Conservation (phyloP, 139 green algal genomes). For the Chlamydomonas sphaeroides region DNA sequence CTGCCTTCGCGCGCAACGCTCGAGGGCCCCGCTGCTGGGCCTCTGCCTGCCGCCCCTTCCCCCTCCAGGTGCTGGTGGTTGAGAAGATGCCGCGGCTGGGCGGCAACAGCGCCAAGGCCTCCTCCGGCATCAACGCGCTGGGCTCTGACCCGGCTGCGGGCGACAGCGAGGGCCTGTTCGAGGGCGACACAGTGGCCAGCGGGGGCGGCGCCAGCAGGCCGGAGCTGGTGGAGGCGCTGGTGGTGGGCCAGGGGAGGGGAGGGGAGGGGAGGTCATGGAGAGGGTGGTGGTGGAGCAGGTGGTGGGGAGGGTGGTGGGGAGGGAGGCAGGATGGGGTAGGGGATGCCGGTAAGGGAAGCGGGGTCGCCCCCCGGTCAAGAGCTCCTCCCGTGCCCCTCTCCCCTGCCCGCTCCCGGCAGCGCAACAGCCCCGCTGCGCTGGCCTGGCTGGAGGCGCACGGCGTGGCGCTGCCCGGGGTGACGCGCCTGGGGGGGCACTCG, state of each 20-base stretch:
- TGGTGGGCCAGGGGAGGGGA: constrained; percentile 47
- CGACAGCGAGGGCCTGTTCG: constrained; percentile 47
- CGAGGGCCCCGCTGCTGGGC: background rate
- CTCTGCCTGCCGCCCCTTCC: no score
- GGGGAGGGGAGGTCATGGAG: background rate
- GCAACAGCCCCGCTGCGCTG: constrained; percentile 49
- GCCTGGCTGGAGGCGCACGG: constrained; percentile 57
- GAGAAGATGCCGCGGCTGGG: constrained; percentile 75
- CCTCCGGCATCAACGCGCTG: constrained; percentile 80
- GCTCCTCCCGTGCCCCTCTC: background rate
- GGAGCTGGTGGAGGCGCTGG: constrained; percentile 65
- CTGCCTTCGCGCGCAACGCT: no score
- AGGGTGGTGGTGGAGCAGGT: background rate
- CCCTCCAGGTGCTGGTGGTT: constrained; percentile 75
- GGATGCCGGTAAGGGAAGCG: no score
- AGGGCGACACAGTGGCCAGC: constrained; percentile 57
- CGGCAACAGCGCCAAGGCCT: constrained; percentile 81
- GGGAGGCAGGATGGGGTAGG: background rate
- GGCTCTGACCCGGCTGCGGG: constrained; percentile 7
- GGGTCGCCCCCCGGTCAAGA: no score
- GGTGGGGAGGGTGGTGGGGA: background rate
- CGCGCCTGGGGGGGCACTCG: constrained; percentile 71
- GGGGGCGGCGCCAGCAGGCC: constrained; percentile 66
- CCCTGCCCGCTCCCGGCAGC: constrained; percentile 43
- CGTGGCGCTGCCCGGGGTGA: constrained; percentile 54